phyloP scores from a whole-genome alignment of 2,329 filamentous ascomycete species.

The Phyllosticta citrichinensis region DNA sequence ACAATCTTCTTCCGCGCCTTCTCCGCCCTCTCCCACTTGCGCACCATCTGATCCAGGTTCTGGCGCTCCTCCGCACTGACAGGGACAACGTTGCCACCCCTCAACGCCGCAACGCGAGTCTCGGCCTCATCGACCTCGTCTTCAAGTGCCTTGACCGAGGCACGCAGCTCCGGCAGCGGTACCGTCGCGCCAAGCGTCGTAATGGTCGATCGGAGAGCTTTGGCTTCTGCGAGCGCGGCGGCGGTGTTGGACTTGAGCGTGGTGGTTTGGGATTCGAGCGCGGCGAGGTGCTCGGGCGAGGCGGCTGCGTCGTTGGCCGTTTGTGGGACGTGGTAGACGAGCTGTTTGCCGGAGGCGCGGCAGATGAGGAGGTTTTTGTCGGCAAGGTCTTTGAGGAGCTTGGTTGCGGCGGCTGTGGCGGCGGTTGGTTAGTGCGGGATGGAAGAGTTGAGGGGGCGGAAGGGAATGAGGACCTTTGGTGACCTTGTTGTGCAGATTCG shows the following conservation, averaged over 20 bases:
- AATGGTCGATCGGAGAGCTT: conserved; percentile 39
- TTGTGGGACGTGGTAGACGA: conserved; percentile 50
- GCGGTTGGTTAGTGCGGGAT: conserved; percentile 2
- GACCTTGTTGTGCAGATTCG: conserved; percentile 52
- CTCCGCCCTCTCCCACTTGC: conserved; percentile 31
- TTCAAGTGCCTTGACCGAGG: conserved; percentile 34
- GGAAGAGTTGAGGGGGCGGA: not conserved
- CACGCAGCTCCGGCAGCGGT: conserved; percentile 41
- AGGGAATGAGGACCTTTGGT: conserved; percentile 38
- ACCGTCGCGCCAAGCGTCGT: conserved; percentile 38
- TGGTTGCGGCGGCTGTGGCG: conserved; percentile 44
- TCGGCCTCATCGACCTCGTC: conserved; percentile 33
- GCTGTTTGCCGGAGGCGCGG: conserved; percentile 50
- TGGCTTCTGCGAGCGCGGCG: conserved; percentile 36
- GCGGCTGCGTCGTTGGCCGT: conserved; percentile 39
- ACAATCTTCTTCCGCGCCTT: conserved; percentile 39
- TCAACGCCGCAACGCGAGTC: conserved; percentile 31
- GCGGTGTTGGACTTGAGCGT: conserved; percentile 36
- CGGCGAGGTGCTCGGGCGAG: conserved; percentile 36
- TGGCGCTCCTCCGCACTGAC: conserved; percentile 40
- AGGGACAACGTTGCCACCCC: conserved; percentile 32
- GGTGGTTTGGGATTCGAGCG: conserved; percentile 40
- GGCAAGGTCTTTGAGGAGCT: conserved; percentile 53
- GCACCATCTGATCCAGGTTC: conserved; percentile 37
- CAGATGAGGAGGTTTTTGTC: conserved; percentile 50